Base-by-base conservation (phyloP, 805 yeast species). In the Candida nemodendra region DNA sequence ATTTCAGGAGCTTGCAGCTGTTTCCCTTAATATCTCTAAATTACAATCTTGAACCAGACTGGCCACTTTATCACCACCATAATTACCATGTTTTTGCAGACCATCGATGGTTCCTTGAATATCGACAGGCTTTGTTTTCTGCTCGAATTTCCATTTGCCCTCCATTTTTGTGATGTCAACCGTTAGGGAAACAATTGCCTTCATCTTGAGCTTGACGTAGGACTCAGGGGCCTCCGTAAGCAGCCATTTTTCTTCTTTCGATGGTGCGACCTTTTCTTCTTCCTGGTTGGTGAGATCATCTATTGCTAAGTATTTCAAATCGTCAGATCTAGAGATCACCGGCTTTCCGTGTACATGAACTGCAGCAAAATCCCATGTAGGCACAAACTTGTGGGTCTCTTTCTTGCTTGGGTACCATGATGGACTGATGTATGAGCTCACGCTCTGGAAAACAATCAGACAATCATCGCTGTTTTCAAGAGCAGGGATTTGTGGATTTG, bases 351-450 rank as follows among this genome's bases (percentile, higher is more conserved):
- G 63, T 29, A 72, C 63, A 50, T 81, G 84, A 22, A 74, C 78
- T 4, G 74, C 59, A 2, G 74, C 77, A 57, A 72, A 79, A 54
- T 76, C 80, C 85, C 85, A 81, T 1, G 86, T 80, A 13, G 86
- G 84, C n/a, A 79, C 86, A 28, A 67, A 69, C 51, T 78, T 79
- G 44, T 77, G 81, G 22, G 81, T 74, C 32, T 66, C 66, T 32
- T 68, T 59, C 59, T 80, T 79, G 15, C 69, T 65, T 6, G 77
- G 73, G 50, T 81, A 81, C 71, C 79, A 80, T 12, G 69, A 56
- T 2, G 87, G 84, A 17, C 79, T 58, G 16, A 80, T 71, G 52
- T 81, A 81, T 1, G 76, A 59, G 49, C 76, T 66, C 3, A 53
- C 61, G 5, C 77, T 65, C 53, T 71, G 76, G 64, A 80, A 81